phyloP scores from a whole-genome alignment of 164 flowering plant species.

The Tetracentron sinense region DNA sequence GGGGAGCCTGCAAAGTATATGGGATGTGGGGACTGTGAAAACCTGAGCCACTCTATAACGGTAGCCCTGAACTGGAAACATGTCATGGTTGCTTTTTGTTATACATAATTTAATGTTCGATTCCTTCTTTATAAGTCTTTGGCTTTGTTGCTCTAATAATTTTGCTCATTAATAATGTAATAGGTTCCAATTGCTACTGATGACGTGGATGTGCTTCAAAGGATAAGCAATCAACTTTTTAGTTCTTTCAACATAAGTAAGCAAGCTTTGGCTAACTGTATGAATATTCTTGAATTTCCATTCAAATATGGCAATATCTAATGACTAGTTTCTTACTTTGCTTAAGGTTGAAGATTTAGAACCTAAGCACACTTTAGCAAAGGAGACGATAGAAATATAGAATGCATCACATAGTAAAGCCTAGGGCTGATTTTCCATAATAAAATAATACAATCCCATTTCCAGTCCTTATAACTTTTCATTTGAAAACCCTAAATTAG shows the following conservation, averaged over 20 bases:
- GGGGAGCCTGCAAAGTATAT: slow-evolving; percentile 80
- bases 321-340: neutral
- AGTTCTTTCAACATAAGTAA: slow-evolving; percentile 64
- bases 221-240: slow-evolving; percentile 81
- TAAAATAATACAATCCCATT: no score
- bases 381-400: no score
- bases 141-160: neutral
- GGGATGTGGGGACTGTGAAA: slow-evolving; percentile 96
- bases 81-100: neutral
- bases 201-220: slow-evolving; percentile 70
- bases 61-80: slow-evolving; percentile 27
- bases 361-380: no score
- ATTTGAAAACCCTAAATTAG: no score
- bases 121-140: neutral
- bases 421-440: no score
- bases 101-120: neutral
- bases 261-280: slow-evolving; percentile 1
- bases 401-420: no score
- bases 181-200: slow-evolving; percentile 88
- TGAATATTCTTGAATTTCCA: neutral
- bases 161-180: slow-evolving; percentile 5
- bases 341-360: no score
- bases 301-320: neutral
- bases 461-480: no score
- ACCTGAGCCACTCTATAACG: slow-evolving; percentile 82